Conservation (phyloP, 2,329 filamentous ascomycete species). For the Colletotrichum magnum region DNA sequence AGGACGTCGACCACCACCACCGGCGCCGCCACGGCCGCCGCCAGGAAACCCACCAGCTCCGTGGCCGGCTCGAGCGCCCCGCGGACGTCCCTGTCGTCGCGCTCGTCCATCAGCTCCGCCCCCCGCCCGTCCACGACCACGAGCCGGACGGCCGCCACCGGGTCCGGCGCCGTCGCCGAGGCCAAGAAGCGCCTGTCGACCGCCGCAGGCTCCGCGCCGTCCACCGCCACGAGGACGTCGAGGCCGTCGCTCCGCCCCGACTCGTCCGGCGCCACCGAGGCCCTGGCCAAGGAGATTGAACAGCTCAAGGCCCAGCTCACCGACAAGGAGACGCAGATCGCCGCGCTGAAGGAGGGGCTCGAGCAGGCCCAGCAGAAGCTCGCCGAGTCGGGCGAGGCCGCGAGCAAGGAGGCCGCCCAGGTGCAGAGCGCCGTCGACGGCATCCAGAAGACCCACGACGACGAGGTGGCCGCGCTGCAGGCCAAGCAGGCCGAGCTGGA, state of each 20-base stretch:
- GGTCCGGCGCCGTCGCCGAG: conserved; percentile 58
- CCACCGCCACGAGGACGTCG: conserved; percentile 57
- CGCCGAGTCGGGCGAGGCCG: conserved; percentile 66
- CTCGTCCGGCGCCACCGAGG: conserved; percentile 56
- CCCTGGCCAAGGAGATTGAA: conserved; percentile 69
- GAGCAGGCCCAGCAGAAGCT: conserved; percentile 69
- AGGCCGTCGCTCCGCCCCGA: conserved; percentile 55
- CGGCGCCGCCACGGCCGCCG: conserved; percentile 48
- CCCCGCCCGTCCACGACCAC: conserved; percentile 48
- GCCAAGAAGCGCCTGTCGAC: conserved; percentile 72
- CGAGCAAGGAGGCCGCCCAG: conserved; percentile 57
- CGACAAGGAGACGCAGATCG: conserved; percentile 70
- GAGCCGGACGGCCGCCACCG: conserved; percentile 44
- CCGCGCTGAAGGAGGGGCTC: conserved; percentile 70
- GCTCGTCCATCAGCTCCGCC: conserved; percentile 41
- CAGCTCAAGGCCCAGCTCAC: conserved; percentile 72
- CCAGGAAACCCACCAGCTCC: conserved; percentile 47
- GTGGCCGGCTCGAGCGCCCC: conserved; percentile 40
- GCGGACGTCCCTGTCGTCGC: conserved; percentile 38
- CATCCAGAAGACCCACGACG: conserved; percentile 51
- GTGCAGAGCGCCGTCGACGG: conserved; percentile 48
- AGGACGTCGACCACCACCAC: conserved; percentile 52
- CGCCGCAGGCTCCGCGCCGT: conserved; percentile 53
- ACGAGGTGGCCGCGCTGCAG: conserved; percentile 64
- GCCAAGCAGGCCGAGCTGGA: conserved; percentile 63